phyloP scores from a whole-genome alignment of 768 basidiomycete genomes.

The Rhizopogon rudus region DNA sequence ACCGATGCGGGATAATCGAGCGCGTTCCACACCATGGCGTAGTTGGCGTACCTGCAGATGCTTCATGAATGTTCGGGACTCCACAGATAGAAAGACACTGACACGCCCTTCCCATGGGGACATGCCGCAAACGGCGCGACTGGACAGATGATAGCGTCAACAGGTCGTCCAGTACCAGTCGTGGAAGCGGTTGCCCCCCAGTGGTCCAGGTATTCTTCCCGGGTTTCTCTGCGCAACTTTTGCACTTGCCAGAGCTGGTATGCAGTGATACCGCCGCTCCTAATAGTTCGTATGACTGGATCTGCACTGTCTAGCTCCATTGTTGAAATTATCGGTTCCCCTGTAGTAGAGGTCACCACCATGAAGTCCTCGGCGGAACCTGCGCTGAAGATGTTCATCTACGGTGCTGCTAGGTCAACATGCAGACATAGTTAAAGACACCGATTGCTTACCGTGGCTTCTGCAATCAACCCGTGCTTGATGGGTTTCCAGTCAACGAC shows the following conservation, averaged over 20 bases:
- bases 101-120: slow-evolving; percentile 41
- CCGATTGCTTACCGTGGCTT: slow-evolving; percentile 5
- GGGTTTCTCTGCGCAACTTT: slow-evolving; percentile 18
- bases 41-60: slow-evolving; percentile 27
- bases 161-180: slow-evolving; percentile 45
- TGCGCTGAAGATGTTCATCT: slow-evolving; percentile 37
- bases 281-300: no score
- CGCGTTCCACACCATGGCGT: slow-evolving; percentile 43
- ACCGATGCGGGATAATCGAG: slow-evolving; percentile 39
- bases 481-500: slow-evolving; percentile 68
- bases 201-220: slow-evolving; percentile 42
- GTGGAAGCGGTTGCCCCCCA: slow-evolving; percentile 39
- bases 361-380: slow-evolving; percentile 42
- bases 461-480: slow-evolving; percentile 44
- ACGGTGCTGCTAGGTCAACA: no score
- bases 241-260: slow-evolving; percentile 62
- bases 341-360: slow-evolving; percentile 27
- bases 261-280: slow-evolving; percentile 29
- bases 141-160: slow-evolving; percentile 49
- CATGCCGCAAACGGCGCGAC: slow-evolving; percentile 37
- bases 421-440: no score
- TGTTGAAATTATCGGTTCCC: slow-evolving; percentile 47
- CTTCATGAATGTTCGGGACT: slow-evolving; percentile 4
- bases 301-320: slow-evolving; percentile 30
- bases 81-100: slow-evolving; percentile 8